Base-by-base conservation (phyloP, 2,329 filamentous ascomycete species). In the Microsporum ferrugineum region DNA sequence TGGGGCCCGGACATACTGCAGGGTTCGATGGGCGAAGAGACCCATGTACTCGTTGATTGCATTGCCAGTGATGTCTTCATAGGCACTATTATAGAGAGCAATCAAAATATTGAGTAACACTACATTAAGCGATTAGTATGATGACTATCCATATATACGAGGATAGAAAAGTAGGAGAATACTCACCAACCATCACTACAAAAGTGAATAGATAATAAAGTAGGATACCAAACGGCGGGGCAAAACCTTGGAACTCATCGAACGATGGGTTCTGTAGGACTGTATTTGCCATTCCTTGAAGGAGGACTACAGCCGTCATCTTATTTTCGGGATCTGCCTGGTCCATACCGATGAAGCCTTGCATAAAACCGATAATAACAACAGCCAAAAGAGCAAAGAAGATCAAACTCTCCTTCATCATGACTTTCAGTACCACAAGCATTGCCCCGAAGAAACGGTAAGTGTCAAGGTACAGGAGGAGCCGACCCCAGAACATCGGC, bases 141-240 rank as follows among this genome's bases (percentile, higher is more conserved):
- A 34, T 31, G 10, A 51, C 7, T 33, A 17, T 17, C 17, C 23
- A 43, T 43, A n/a, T 2, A 39, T 2, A 31, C n/a, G 10, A 17
- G 39, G n/a, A n/a, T 41, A 27, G 33, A 31, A n/a, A 36, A 31
- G 17, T 23, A 23, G 8, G 34, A 12, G 33, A 5, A 17, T 55
- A 68, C 73, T 66, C 68, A 78, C 76, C 70, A 65, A 94, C 91
- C 88, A 96, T 96, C 69, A 99, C 88, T 43, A 97, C 86, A 70
- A 99, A 99, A 17, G 92, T 95, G 74, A 96, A 99, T 71, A 95
- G 84, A 77, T 99, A 99, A 78, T 99, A 99, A 7, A 99, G 85
- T 36, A 96, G 88, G 58, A 96, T 83, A 6, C 94, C 94, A 72
- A 96, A 99, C 0, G 94, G 94, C 10, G 88, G 91, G 27, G 88